Base-by-base conservation (phyloP, 2,329 filamentous ascomycete species). In the Sclerotiophoma versabilis region DNA sequence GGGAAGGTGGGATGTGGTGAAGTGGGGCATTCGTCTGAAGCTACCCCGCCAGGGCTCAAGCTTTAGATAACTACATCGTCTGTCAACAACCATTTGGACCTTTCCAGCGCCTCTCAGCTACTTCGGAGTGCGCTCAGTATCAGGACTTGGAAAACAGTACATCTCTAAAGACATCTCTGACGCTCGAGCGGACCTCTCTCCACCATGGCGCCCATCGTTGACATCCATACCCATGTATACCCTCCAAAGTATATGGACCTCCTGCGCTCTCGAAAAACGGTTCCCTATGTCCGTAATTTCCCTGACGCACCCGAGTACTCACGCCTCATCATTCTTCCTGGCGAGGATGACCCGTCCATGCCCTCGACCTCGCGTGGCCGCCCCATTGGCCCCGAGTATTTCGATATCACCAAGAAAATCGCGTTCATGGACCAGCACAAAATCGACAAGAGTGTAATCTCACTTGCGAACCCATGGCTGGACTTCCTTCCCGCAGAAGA, bases 391-490 rank as follows among this genome's bases (percentile, higher is more conserved):
- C 81, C 86, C 0, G 90, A 93, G 66, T 97, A 93, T 80, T 91
- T 88, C 58, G 90, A 91, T 37, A 87, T 96, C 53, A 77, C 81
- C 14, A 83, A 91, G 64, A 97, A 96, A 70, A 81, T 96, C 12
- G 82, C 85, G 42, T 96, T 97, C 77, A 97, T 97, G 93, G 83
- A 92, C 72, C 84, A 82, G 14, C 93, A 97, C 76, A 79, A 79
- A 47, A 96, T 97, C 72, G 84, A 89, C 74, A 86, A 89, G 60
- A 95, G 90, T 1, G 90, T 96, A 44, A 86, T 97, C 59, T 95
- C 91, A 0, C 85, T 96, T 19, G 93, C 93, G 12, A 97, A 97
- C 70, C 93, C 93, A 0, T 97, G 93, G 93, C 83, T 97, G 2
- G 93, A 97, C 75, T 97, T 96, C 70, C 77, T 96, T 0, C 75